These are phyloP conservation scores for Echinosphaeria canescens DNA, from an alignment of 2,329 filamentous ascomycete species.

Conservation along the genomic window DNA sequence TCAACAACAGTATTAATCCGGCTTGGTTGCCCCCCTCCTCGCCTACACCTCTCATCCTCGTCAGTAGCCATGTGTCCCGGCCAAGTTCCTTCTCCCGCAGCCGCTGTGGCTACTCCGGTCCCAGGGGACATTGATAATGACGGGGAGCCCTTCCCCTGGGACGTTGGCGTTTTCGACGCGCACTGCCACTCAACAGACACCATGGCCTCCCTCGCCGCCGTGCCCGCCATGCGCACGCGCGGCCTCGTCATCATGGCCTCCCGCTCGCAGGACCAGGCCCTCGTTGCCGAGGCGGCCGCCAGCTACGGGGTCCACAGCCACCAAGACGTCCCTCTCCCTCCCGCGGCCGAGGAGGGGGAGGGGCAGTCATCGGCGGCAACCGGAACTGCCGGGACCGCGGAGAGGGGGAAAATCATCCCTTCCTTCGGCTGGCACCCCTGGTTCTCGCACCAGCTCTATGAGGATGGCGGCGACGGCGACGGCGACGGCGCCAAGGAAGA, in stretches of 20 bases:
- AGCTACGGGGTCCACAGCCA: slow-evolving; percentile 22
- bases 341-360: not conserved
- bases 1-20: too few species aligned
- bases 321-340: slow-evolving; percentile 3
- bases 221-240: slow-evolving; percentile 43
- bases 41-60: too few species aligned
- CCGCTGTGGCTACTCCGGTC: too few species aligned
- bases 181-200: slow-evolving; percentile 76
- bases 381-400: slow-evolving; percentile 4
- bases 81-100: too few species aligned
- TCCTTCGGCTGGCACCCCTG: slow-evolving; percentile 81
- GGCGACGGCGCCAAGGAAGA: slow-evolving; percentile 12
- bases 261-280: slow-evolving; percentile 49
- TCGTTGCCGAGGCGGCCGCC: slow-evolving; percentile 41
- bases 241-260: slow-evolving; percentile 60
- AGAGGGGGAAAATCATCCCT: slow-evolving; percentile 24
- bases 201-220: slow-evolving; percentile 33
- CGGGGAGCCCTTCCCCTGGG: slow-evolving; percentile 37
- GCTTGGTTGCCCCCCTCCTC: too few species aligned
- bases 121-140: too few species aligned
- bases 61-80: slow-evolving; percentile 5
- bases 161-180: slow-evolving; percentile 50
- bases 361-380: not conserved
- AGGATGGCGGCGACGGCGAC: slow-evolving; percentile 18
- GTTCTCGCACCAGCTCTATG: slow-evolving; percentile 62